Percentiles rank a stretch among this genome's conserved stretches.
Evolutionary conservation across 73 alveolate genomes (phyloP).

Genomic region (Tetrahymena elliotti): DNA sequence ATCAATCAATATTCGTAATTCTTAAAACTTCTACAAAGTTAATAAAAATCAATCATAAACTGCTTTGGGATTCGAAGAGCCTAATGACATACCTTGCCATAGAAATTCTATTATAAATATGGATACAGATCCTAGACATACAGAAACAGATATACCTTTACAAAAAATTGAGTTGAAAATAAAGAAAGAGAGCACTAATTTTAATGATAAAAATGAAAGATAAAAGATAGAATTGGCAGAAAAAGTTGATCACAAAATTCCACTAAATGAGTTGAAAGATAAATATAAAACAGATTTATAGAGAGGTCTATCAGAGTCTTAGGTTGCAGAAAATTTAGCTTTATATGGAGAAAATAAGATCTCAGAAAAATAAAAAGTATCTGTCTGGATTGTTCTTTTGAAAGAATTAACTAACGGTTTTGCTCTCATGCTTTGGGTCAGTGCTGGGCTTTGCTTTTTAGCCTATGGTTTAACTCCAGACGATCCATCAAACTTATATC

Average conservation of each 20-base stretch:
- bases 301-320: constrained; percentile 9
- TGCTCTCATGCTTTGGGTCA: constrained; percentile 79
- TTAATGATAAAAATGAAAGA: background rate
- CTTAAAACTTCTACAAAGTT: background rate
- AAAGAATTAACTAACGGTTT: constrained; percentile 66
- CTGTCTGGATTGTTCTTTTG: constrained; percentile 63
- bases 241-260: constrained; percentile 46
- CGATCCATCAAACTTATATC: constrained; percentile 57
- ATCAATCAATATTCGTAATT: background rate
- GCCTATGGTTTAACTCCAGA: constrained; percentile 69
- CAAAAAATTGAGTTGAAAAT: background rate
- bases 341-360: constrained; percentile 70
- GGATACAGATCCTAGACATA: background rate
- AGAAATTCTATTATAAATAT: background rate
- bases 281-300: constrained; percentile 29
- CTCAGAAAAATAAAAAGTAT: constrained; percentile 72
- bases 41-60: background rate
- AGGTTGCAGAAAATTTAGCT: constrained; percentile 38
- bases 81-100: background rate
- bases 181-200: background rate
- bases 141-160: background rate
- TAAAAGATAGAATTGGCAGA: constrained; percentile 18
- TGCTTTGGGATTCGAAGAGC: background rate
- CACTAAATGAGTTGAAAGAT: background rate
- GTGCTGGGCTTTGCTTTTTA: constrained; percentile 67